phyloP scores from a whole-genome alignment of 768 basidiomycete species.

The Kwoniella europaea region DNA sequence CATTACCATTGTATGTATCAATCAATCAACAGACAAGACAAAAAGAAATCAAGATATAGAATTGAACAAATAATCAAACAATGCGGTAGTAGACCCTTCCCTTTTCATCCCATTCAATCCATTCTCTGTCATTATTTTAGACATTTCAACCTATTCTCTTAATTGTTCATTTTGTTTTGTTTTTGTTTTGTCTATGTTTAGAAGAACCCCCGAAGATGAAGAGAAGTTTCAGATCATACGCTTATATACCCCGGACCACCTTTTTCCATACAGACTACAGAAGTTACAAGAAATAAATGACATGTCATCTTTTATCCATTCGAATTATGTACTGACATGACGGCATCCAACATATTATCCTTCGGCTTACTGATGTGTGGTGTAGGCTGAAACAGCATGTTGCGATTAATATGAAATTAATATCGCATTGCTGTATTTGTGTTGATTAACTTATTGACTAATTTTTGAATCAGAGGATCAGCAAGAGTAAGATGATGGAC shows the following conservation, averaged over 20 bases:
- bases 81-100: background rate
- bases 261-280: background rate
- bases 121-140: background rate
- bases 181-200: no score
- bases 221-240: background rate
- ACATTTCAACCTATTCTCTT: background rate
- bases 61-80: no score
- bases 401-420: no score
- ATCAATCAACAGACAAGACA: conserved; percentile 6
- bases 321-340: background rate
- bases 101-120: no score
- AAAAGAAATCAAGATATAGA: background rate
- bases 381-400: no score
- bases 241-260: background rate
- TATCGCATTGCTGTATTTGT: no score
- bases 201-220: background rate
- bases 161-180: no score
- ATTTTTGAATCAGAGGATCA: no score
- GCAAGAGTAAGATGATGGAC: no score
- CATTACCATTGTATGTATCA: conserved; percentile 9
- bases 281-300: conserved; percentile 4
- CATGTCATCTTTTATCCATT: background rate
- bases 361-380: no score
- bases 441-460: no score
- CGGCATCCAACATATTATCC: no score